Evolutionary conservation across 306 rosid species (phyloP).

Genomic region (Citrullus amarus): DNA sequence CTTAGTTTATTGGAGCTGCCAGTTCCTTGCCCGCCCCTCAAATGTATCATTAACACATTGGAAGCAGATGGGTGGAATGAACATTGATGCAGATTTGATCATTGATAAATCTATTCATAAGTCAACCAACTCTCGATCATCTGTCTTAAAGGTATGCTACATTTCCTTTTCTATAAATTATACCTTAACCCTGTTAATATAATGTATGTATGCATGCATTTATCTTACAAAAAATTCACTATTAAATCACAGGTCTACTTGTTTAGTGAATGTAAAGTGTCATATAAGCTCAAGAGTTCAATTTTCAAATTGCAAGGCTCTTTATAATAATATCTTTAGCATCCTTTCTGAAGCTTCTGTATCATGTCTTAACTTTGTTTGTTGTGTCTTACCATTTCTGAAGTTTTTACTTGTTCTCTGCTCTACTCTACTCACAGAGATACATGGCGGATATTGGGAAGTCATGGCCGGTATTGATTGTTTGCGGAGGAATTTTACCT

Average conservation of each 20-base stretch:
- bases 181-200: neutral
- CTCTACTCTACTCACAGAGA: constrained; percentile 43
- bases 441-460: constrained; percentile 98
- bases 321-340: neutral
- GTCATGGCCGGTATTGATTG: constrained; percentile 90
- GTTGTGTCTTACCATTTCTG: neutral
- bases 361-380: neutral
- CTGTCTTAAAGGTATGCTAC: constrained; percentile 67
- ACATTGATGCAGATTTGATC: constrained; percentile 60
- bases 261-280: neutral
- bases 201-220: neutral
- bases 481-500: constrained; percentile 91
- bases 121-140: constrained; percentile 73
- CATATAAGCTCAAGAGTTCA: neutral
- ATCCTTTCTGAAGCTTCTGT: neutral
- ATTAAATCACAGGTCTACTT: neutral
- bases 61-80: constrained; percentile 92
- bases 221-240: neutral
- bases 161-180: neutral
- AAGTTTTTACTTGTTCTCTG: neutral
- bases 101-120: constrained; percentile 82
- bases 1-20: constrained; percentile 95
- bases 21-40: constrained; percentile 75
- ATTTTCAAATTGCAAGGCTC: constrained; percentile 10
- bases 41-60: constrained; percentile 76